Percentiles rank a stretch among this genome's conserved stretches.
These are phyloP conservation scores for Claviceps maximensis DNA, from an alignment of 2,329 filamentous ascomycete species.

Conservation along the genomic window DNA sequence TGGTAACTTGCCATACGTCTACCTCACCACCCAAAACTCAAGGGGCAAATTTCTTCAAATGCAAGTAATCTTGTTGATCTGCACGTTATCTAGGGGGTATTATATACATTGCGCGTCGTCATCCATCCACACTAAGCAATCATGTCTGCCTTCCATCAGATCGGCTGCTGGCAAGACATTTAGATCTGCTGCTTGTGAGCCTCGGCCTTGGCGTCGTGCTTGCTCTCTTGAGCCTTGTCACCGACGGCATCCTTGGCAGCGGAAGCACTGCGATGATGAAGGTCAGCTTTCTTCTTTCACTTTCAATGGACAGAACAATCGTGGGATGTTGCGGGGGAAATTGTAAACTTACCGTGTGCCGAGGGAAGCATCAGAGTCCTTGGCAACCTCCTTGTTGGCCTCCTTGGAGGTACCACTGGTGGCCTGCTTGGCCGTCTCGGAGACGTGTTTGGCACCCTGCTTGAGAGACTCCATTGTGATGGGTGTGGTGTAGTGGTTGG, in stretches of 20 bases:
- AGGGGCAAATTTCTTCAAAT: too few species aligned
- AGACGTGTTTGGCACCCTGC: constrained; percentile 54
- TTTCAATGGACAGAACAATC: too few species aligned
- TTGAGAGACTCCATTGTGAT: constrained; percentile 38
- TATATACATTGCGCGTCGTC: background rate
- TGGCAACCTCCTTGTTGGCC: constrained; percentile 55
- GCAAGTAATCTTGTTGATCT: background rate
- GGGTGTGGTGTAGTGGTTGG: background rate
- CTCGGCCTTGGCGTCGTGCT: constrained; percentile 26
- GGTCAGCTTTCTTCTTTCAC: too few species aligned
- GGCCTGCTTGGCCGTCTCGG: constrained; percentile 46
- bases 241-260: constrained; percentile 35
- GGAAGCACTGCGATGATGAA: constrained; percentile 20
- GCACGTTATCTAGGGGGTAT: constrained; percentile 8
- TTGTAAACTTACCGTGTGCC: constrained; percentile 39
- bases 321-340: too few species aligned
- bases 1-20: too few species aligned
- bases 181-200: constrained; percentile 29
- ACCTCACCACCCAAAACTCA: too few species aligned
- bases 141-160: background rate
- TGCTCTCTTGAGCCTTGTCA: constrained; percentile 31
- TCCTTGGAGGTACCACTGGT: constrained; percentile 48
- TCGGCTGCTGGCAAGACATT: constrained; percentile 2
- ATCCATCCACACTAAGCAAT: background rate
- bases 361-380: constrained; percentile 40